Percentiles rank a stretch among this genome's conserved stretches.
Evolutionary conservation across 73 alveolate species (phyloP).

Genomic region (Paramecium sonneborni): DNA sequence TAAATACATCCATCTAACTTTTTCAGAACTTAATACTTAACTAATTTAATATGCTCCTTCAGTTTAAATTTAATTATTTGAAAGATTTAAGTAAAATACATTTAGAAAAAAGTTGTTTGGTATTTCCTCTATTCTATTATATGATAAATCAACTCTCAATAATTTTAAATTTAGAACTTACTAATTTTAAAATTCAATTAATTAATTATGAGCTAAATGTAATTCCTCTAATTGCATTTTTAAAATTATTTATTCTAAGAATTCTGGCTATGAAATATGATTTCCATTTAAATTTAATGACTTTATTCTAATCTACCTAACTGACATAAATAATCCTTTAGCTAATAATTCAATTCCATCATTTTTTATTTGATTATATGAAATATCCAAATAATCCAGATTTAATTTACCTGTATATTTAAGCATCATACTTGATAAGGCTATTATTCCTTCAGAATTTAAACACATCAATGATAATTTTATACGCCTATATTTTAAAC

Average conservation of each 20-base stretch:
- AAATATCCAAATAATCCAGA: constrained; percentile 18
- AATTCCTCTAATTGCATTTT: background rate
- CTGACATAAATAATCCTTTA: background rate
- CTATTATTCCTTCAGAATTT: background rate
- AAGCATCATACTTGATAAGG: background rate
- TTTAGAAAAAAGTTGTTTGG: constrained; percentile 27
- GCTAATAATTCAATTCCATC: constrained; percentile 9
- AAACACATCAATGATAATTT: constrained; percentile 3
- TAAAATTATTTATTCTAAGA: background rate
- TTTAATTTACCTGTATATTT: background rate
- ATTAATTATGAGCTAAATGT: background rate
- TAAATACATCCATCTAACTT: constrained; percentile 15
- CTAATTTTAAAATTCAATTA: background rate
- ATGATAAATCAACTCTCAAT: background rate
- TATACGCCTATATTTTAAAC: background rate
- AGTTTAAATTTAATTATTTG: constrained; percentile 7
- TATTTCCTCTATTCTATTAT: background rate
- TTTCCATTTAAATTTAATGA: constrained; percentile 12
- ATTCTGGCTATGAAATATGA: background rate
- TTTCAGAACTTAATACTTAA: background rate
- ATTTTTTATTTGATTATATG: background rate
- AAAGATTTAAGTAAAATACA: background rate
- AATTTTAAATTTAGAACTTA: background rate
- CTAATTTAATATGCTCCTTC: constrained; percentile 32
- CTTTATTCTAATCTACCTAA: background rate